A percentile compares a stretch with the other conserved stretches of the same genome.
These are phyloP conservation scores for Cardamine resedifolia DNA, from an alignment of 345 rosid genomes.

Conservation along the genomic window DNA sequence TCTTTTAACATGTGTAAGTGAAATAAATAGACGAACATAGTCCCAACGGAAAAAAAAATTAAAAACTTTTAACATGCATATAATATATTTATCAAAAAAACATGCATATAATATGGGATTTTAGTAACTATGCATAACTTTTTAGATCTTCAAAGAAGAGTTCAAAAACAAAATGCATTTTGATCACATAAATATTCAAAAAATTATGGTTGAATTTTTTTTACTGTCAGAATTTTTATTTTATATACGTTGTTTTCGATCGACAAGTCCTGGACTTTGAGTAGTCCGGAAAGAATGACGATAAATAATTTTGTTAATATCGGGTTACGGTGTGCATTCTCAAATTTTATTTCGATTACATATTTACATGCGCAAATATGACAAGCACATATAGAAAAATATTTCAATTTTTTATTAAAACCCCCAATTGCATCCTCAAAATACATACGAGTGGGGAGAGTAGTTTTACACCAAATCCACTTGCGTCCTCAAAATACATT, in stretches of 20 bases:
- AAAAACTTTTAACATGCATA: background rate
- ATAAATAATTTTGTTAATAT: background rate
- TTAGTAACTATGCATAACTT: background rate
- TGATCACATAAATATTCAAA: no score
- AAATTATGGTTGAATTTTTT: background rate
- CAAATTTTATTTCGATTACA: background rate
- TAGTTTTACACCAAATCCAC: slow-evolving; percentile 25
- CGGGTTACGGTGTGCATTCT: background rate
- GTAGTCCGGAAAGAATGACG: background rate
- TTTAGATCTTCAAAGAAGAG: background rate
- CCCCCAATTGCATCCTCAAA: background rate
- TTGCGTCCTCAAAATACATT: slow-evolving; percentile 23
- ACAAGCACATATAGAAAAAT: background rate
- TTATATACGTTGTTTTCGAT: background rate
- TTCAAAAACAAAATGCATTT: no score
- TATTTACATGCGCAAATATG: no score
- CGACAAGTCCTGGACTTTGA: background rate
- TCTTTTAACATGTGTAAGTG: background rate
- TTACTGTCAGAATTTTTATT: background rate
- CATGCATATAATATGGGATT: background rate
- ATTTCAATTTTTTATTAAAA: background rate
- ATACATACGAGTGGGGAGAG: slow-evolving; percentile 16
- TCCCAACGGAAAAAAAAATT: no score
- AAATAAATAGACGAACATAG: background rate
- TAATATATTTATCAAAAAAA: no score